These are phyloP conservation scores for Phanerochaete sordida DNA, from an alignment of 768 basidiomycete species.

Conservation along the genomic window DNA sequence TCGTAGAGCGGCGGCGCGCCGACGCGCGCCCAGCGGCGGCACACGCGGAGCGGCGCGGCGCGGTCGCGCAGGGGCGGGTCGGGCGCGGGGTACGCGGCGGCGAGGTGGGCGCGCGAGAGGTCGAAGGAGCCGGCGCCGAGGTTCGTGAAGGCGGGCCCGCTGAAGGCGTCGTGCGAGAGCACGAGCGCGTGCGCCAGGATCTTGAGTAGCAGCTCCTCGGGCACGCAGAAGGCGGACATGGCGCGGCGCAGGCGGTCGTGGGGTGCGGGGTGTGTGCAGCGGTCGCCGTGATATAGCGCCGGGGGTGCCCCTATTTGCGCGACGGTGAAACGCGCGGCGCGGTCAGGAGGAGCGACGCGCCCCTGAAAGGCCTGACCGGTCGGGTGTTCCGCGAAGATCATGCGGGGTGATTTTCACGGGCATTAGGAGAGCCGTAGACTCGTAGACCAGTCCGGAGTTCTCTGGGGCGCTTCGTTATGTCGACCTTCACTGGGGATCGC, in stretches of 20 bases:
- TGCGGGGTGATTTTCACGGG: too few species aligned
- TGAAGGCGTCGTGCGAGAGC: not conserved
- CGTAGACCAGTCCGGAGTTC: too few species aligned
- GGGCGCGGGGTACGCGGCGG: not conserved
- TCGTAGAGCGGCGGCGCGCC: not conserved
- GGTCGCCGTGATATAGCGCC: too few species aligned
- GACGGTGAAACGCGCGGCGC: too few species aligned
- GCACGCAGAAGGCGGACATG: not conserved
- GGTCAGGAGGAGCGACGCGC: too few species aligned
- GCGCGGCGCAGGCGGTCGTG: too few species aligned
- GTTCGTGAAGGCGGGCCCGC: not conserved
- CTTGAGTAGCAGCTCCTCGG: not conserved
- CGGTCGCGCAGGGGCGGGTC: not conserved
- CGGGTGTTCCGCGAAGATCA: too few species aligned
- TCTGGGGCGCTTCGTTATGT: too few species aligned
- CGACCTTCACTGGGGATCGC: too few species aligned
- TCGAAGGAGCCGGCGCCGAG: not conserved
- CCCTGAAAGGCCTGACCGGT: too few species aligned
- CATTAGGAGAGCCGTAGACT: conserved; percentile 21
- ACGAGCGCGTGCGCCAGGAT: not conserved
- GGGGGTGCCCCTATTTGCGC: too few species aligned
- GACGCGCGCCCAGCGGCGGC: not conserved
- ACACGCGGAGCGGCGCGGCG: not conserved
- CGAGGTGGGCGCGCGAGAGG: not conserved
- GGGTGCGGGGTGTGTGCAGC: too few species aligned